Evolutionary conservation across 306 rosid species (phyloP).

Genomic region (Pterocarpus santalinus): DNA sequence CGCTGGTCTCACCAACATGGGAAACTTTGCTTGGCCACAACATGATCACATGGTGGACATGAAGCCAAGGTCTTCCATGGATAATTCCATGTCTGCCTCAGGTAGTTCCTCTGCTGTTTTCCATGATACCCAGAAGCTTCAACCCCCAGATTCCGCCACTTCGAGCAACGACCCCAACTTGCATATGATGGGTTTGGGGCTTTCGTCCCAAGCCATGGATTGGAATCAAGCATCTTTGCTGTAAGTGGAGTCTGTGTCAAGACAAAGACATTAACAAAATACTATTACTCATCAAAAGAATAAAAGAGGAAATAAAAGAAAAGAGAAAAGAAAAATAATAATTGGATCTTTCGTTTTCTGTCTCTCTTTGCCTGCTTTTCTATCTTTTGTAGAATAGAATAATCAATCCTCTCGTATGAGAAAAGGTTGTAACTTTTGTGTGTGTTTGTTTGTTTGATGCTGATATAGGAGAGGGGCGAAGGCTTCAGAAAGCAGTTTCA

Average conservation of each 20-base stretch:
- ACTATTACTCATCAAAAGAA: neutral
- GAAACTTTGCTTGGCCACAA: conserved; percentile 68
- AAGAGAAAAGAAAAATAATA: neutral
- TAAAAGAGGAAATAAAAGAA: neutral
- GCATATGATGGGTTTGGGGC: conserved; percentile 88
- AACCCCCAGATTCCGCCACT: conserved; percentile 54
- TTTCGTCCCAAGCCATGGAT: conserved; percentile 73
- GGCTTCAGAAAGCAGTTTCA: conserved; percentile 64
- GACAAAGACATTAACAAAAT: conserved; percentile 24
- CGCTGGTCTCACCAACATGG: conserved; percentile 63
- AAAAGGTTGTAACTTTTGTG: conserved; percentile 26
- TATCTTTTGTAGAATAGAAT: conserved; percentile 33
- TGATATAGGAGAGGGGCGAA: conserved; percentile 58
- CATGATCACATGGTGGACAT: conserved; percentile 58
- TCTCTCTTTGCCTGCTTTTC: neutral
- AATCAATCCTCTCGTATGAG: neutral
- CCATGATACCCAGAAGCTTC: conserved; percentile 68
- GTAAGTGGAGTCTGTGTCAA: conserved; percentile 64
- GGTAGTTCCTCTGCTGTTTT: conserved; percentile 63
- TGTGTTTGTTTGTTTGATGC: neutral
- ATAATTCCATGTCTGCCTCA: conserved; percentile 57
- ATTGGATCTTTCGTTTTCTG: conserved; percentile 28
- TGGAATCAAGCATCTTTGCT: conserved; percentile 83
- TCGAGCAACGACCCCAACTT: conserved; percentile 66
- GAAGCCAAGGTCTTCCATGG: conserved; percentile 71